Evolutionary conservation across 2,329 filamentous ascomycete genomes (phyloP).

Genomic region (Arachnopeziza araneosa): DNA sequence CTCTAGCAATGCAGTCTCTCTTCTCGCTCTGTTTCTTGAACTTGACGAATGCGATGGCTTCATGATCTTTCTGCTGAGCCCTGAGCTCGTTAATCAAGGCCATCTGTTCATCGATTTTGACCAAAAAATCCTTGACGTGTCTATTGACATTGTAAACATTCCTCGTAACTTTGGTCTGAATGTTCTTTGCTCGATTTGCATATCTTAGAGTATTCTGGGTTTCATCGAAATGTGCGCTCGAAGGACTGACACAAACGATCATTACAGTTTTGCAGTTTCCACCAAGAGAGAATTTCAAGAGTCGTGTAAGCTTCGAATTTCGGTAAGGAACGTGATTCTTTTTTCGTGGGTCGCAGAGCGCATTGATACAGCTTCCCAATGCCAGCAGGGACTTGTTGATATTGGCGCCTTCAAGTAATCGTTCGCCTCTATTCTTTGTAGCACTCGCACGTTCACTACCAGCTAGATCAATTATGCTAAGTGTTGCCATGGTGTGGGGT

Average conservation of each 20-base stretch:
- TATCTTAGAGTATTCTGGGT: slow-evolving; percentile 97
- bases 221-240: slow-evolving; percentile 94
- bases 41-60: slow-evolving; percentile 75
- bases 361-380: slow-evolving; percentile 95
- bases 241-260: slow-evolving; percentile 98
- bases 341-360: slow-evolving; percentile 87
- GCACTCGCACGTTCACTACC: slow-evolving; percentile 94
- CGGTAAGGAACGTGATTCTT: slow-evolving; percentile 93
- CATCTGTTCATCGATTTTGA: slow-evolving; percentile 99
- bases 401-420: slow-evolving; percentile 89
- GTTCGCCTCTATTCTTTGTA: slow-evolving; percentile 91
- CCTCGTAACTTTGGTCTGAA: slow-evolving; percentile 98
- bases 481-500: slow-evolving; percentile 94
- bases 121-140: slow-evolving; percentile 97
- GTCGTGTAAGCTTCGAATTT: slow-evolving; percentile 92
- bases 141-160: slow-evolving; percentile 99
- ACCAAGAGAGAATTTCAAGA: slow-evolving; percentile 94
- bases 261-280: slow-evolving; percentile 99
- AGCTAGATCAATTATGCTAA: slow-evolving; percentile 96
- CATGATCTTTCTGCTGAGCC: slow-evolving; percentile 84
- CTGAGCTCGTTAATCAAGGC: slow-evolving; percentile 94
- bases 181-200: slow-evolving; percentile 97
- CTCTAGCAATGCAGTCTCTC: slow-evolving; percentile 66
- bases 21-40: slow-evolving; percentile 89
- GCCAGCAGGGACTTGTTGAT: slow-evolving; percentile 98